Evolutionary conservation across 2,329 filamentous ascomycete species (phyloP), one percentile per base, ranked within the genome.

Genomic region (Colletotrichum theobromicola): DNA sequence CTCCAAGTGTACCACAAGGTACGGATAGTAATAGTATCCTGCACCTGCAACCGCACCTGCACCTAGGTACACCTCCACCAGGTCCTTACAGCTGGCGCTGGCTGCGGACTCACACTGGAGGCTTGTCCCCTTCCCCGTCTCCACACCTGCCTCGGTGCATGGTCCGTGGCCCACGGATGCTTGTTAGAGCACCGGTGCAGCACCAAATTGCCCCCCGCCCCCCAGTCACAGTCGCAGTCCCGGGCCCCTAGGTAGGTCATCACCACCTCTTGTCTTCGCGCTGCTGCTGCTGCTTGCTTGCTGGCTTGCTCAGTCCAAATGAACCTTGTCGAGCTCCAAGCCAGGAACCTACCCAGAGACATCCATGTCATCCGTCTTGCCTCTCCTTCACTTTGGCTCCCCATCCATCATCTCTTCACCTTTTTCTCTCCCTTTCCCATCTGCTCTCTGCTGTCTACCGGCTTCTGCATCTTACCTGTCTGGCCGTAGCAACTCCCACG

Each of bases 341-440:
- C 62, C 62, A 53, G 62, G 37, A 57, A 67, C 64, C 50, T 53
- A 67, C 64, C 50, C 61, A 42, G 66, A 58, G 53, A 66, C 60
- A 74, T 71, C 72, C 72, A 74, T 74, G 72, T 55, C 61, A 74
- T 61, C 67, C 60, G 53, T 67, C 64, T 67, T 55, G 60, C 32
- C 70, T 67, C 61, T 62, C 15, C 53, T 68, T 35, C 42, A 46
- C n/a, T 21, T 46, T 46, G 42, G 66, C 46, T 60, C 58, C 46
- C 42, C 30, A 50, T 62, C 53, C 50, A 67, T 70, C 46, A 21
- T 12, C 46, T 61, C 67, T n/a, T 28, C 30, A 37, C 62, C 28
- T 35, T 50, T 50, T 26, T 58, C 46, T 50, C 32, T 28, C 42
- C 16, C 60, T 65, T 58, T 53, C 35, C 46, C 58, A 50, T 55